Percentiles rank a stretch among this genome's conserved stretches.
Evolutionary conservation across 805 yeast species (phyloP).

Genomic region (Citeromyces nyonsensis): DNA sequence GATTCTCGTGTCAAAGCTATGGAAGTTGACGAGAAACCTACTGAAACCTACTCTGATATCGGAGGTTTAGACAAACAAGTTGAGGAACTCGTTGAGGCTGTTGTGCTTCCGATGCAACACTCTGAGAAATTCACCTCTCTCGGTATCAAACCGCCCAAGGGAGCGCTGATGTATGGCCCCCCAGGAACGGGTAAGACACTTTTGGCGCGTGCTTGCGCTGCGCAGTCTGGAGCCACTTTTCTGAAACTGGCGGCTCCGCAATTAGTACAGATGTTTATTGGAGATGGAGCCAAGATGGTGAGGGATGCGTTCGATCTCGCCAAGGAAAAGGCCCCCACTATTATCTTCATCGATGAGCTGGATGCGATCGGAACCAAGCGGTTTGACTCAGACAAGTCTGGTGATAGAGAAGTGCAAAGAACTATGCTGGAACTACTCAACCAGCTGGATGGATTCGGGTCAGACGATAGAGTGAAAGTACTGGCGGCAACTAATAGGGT

Average conservation of each 20-base stretch:
- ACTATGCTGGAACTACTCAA: constrained; percentile 96
- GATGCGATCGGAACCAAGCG: constrained; percentile 98
- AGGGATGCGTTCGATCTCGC: constrained; percentile 97
- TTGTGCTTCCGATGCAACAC: constrained; percentile 95
- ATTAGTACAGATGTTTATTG: constrained; percentile 94
- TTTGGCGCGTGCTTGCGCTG: constrained; percentile 97
- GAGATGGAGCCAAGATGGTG: constrained; percentile 96
- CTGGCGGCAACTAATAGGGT: constrained; percentile 97
- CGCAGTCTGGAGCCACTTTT: constrained; percentile 95
- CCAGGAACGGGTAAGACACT: constrained; percentile 99
- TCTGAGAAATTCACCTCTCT: constrained; percentile 88
- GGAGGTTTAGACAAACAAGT: constrained; percentile 98
- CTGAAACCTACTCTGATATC: constrained; percentile 92
- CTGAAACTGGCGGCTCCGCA: constrained; percentile 95
- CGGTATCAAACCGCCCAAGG: constrained; percentile 93
- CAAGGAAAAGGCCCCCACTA: constrained; percentile 95
- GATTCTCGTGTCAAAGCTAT: constrained; percentile 94
- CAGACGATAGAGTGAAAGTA: constrained; percentile 94
- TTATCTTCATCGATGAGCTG: constrained; percentile 92
- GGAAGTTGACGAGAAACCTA: constrained; percentile 99
- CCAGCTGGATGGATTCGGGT: constrained; percentile 95
- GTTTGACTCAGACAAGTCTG: constrained; percentile 92
- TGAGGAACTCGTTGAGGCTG: constrained; percentile 96
- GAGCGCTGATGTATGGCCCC: constrained; percentile 97
- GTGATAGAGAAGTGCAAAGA: constrained; percentile 97